Base-by-base conservation (phyloP, 2,329 filamentous ascomycete genomes). In the Zasmidium angulare region DNA sequence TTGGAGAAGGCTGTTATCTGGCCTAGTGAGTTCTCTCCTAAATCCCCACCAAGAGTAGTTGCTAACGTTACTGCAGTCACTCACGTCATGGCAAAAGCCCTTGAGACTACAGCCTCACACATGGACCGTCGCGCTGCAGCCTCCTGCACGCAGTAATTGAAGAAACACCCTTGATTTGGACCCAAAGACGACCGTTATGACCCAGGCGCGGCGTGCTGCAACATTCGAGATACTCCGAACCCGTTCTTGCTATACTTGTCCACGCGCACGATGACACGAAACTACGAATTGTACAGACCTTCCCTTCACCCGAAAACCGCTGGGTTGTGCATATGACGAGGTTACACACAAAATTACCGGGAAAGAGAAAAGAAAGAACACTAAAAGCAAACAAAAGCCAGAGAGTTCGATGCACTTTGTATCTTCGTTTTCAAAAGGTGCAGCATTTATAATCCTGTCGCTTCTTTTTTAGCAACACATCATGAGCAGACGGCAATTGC, bases 1-100 rank as follows among this genome's bases (percentile, higher is more conserved):
- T 82, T 98, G 63, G 89, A 93, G 66, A 91, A 91, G 76, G 89
- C 91, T 63, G 89, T 90, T 65, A 91, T 96, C 24, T 99, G 95
- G 93, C 93, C 93, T 74, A 88, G 90, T 93, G 79, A 81, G 86
- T 79, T 43, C 36, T 10, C 26, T 9, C 10, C 22, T 51, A 11
- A 4, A 31, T 43, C 10, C 3, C 22, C 69, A 60, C 69, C 76
- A 67, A 74, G 58, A 60, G 46, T 26, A 11, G 26, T 48, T 43
- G 46, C 63, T 64, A 49, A 66, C 60, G 19, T n/a, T 10, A 36
- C 19, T 47, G 20, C 65, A 87, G 86, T 89, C 48, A 88, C 85
- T n/a, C 86, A 86, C 72, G 80, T 88, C 52, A 88, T 89, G 84
- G 84, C 85, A 53, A 83, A 83, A 61, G 86, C 86, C 24, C 78